phyloP scores from a whole-genome alignment of 805 yeast genomes.

The Pichia cabralensis region DNA sequence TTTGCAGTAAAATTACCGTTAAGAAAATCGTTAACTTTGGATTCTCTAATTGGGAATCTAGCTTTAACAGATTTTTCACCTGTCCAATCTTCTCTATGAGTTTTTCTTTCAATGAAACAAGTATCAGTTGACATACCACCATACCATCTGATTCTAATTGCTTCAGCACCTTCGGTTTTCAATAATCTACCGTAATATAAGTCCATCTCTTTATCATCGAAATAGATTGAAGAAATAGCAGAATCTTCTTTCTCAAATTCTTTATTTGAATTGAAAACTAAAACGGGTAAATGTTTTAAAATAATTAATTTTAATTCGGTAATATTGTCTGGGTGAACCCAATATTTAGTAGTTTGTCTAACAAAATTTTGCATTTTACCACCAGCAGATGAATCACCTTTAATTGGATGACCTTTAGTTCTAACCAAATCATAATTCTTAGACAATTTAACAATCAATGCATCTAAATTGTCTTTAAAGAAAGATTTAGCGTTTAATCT shows the following conservation, averaged over 20 bases:
- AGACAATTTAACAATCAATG: constrained; percentile 79
- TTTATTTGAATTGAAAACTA: constrained; percentile 92
- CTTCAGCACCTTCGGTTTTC: constrained; percentile 98
- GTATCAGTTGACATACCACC: constrained; percentile 94
- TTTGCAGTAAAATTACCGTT: constrained; percentile 77
- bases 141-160: constrained; percentile 96
- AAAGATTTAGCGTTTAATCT: constrained; percentile 91
- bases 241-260: constrained; percentile 92
- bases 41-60: constrained; percentile 86
- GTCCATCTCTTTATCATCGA: constrained; percentile 82
- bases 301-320: constrained; percentile 90
- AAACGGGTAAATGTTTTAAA: constrained; percentile 90
- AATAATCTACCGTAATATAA: constrained; percentile 88
- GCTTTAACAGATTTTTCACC: constrained; percentile 99
- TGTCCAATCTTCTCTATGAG: constrained; percentile 99
- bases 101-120: constrained; percentile 92
- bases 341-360: constrained; percentile 95
- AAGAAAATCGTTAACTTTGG: constrained; percentile 76
- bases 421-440: constrained; percentile 85
- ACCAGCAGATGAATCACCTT: constrained; percentile 96
- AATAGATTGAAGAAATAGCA: constrained; percentile 95
- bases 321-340: constrained; percentile 99
- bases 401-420: constrained; percentile 90
- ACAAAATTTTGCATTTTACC: constrained; percentile 97
- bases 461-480: constrained; percentile 90